Base-by-base conservation (phyloP, 1,139 yeast species). In the Scheffersomyces parashehatae region DNA sequence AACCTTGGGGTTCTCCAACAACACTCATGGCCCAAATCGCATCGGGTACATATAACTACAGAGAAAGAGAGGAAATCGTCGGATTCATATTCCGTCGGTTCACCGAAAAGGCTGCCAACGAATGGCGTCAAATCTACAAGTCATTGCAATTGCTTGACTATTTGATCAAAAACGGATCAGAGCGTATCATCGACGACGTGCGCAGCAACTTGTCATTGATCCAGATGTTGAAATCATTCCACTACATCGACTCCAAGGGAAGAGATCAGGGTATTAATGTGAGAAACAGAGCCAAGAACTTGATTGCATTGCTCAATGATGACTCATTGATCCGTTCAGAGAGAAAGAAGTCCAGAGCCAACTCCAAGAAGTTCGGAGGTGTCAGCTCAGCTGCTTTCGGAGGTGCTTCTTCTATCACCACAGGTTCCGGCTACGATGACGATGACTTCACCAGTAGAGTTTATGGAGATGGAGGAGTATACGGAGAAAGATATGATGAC, bases 1-100 rank as follows among this genome's bases (percentile, higher is more conserved):
- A 93, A 66, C 99, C 99, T 2, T 93, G 99, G 99, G 99, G 99
- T n/a, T 95, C 97, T 3, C 83, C 96, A 2, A 80, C 95, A 4
- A 81, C 96, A 2, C 70, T 88, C 60, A 93, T 95, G 98, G 87
- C 85, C 49, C 95, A 90, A 61, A 93, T 95, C 56, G 95, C 99
- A 5, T 87, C 90, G 29, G 98, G 96, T 2, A 93, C 99, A 5
- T 88, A 88, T 67, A 88, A 88, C 66, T 87, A 87, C 59, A 71
- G 89, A 51, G 95, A 86, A 57, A 68, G 95, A 48, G 91, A 85
- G 58, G 95, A 86, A 59, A 81, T 86, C 47, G 69, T 83, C 41
- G 82, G 86, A 3, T 83, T 85, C 75, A 75, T 84, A 31, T 83
- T 84, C 60, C 75, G 88, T 58, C 78, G 98, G 50, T 90, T 91